Percentiles rank a stretch among this genome's conserved stretches.
Conservation (phyloP, 805 yeast genomes). For the Nakazawaea ambrosiae region DNA sequence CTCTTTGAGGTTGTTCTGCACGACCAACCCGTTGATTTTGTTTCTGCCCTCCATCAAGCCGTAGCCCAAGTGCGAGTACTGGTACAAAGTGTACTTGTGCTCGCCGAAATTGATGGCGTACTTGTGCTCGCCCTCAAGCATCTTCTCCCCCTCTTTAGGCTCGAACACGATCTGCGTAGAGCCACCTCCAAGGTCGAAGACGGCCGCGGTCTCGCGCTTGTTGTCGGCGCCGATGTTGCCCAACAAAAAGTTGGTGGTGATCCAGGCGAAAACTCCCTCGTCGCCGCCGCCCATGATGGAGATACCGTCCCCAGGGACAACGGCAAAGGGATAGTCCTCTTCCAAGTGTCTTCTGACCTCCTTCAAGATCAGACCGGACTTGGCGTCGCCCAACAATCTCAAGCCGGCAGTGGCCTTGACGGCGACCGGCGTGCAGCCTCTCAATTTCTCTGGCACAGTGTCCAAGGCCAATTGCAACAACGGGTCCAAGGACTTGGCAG, state of each 20-base stretch:
- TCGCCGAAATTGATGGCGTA: constrained; percentile 77
- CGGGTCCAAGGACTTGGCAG: constrained; percentile 86
- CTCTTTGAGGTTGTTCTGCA: constrained; percentile 39
- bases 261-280: constrained; percentile 99
- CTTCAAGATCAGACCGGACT: constrained; percentile 60
- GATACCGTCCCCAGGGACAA: constrained; percentile 80
- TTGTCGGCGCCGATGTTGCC: constrained; percentile 87
- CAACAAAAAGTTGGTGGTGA: constrained; percentile 86
- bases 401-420: constrained; percentile 98
- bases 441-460: constrained; percentile 66
- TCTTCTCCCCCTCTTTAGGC: constrained; percentile 59
- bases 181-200: constrained; percentile 97
- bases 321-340: constrained; percentile 83
- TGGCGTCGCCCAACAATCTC: constrained; percentile 73
- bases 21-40: constrained; percentile 62
- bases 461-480: constrained; percentile 70
- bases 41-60: constrained; percentile 94
- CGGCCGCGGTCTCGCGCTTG: constrained; percentile 86
- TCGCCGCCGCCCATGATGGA: constrained; percentile 94
- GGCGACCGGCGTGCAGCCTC: constrained; percentile 85
- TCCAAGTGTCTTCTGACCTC: constrained; percentile 76
- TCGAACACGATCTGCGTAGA: constrained; percentile 98
- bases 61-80: constrained; percentile 90
- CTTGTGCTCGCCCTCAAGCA: constrained; percentile 86
- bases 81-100: constrained; percentile 74